Base-by-base conservation (phyloP, 345 rosid species). In the Aurinia saxatilis region DNA sequence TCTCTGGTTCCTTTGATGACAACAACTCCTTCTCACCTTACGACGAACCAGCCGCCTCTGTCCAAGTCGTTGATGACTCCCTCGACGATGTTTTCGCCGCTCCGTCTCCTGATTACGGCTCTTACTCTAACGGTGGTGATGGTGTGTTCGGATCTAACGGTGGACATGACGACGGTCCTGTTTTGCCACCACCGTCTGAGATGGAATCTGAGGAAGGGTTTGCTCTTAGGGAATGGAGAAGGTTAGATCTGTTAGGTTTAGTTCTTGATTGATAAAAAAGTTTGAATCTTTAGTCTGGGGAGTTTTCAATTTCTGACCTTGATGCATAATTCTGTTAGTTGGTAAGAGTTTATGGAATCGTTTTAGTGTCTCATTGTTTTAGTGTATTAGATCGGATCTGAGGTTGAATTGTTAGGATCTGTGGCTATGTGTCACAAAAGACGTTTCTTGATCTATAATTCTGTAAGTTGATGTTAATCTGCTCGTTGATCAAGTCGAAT, bases 181-280 rank as follows among this genome's bases (percentile, higher is more conserved):
- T 80, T 54, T 68, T 80, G 57, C 91, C 84, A 23, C 79, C 84
- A 8, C 83, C 83, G 4, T 29, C 70, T 9, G 86, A 84, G 30
- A 81, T 82, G 86, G 79, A 15, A 40, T 71, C 76, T 0, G 91
- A 82, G 64, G 89, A 82, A 50, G 91, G 89, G 14, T 25, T 70
- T 37, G 82, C 87, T 58, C 80, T 87, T 21, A 73, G 80, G 62
- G 92, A 90, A 60, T 90, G 95, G 97, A 79, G 95, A 80, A 84
- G 92, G 97, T 90, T 50, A 65, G 66, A 72, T 81, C 52, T 59
- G 45, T 50, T 30, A 35, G 5, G 4, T 29, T 12, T 50, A 11
- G 0, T 18, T 42, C 35, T n/a, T n/a, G 31, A 1, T 27, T 27
- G 6, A 6, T 1, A 4, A 4, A 4, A 27, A 23, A 5, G 3